Evolutionary conservation across 148 eudicot species (phyloP).

Genomic region (Pharnaceum exiguum): DNA sequence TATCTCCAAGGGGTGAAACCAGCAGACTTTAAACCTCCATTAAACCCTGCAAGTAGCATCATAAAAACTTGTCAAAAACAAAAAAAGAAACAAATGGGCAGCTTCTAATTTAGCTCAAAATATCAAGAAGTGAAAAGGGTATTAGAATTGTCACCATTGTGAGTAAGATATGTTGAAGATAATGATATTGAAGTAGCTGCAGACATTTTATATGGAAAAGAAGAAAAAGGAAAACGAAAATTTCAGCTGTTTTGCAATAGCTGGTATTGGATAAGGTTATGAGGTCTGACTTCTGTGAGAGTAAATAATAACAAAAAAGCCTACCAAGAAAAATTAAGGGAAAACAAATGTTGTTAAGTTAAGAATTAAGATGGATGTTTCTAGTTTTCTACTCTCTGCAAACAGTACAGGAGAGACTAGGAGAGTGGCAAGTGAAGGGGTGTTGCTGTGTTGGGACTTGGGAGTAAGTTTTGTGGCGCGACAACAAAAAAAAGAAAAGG

Average conservation of each 20-base stretch:
- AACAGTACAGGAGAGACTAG: too few relatives aligned
- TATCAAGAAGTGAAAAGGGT: not conserved
- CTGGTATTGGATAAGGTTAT: not conserved
- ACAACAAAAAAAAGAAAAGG: too few relatives aligned
- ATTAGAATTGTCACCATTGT: conserved; percentile 9
- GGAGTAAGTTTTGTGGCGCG: too few relatives aligned
- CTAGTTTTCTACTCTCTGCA: too few relatives aligned
- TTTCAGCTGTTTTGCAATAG: not conserved
- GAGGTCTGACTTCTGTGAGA: too few relatives aligned
- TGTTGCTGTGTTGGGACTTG: too few relatives aligned
- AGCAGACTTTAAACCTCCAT: conserved; percentile 14
- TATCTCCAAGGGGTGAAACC: conserved; percentile 8
- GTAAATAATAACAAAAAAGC: too few relatives aligned
- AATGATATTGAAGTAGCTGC: conserved; percentile 18
- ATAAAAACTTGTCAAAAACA: not conserved
- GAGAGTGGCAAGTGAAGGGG: too few relatives aligned
- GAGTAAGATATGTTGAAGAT: conserved; percentile 18
- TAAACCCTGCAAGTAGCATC: conserved; percentile 20
- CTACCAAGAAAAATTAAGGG: too few relatives aligned
- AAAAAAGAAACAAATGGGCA: not conserved
- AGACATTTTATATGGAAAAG: conserved; percentile 13
- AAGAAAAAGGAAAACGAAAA: too few relatives aligned
- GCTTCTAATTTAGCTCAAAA: not conserved
- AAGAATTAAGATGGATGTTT: too few relatives aligned
- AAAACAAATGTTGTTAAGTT: too few relatives aligned